phyloP scores from a whole-genome alignment of 208 protist genomes.

The Trypanosoma boissoni region DNA sequence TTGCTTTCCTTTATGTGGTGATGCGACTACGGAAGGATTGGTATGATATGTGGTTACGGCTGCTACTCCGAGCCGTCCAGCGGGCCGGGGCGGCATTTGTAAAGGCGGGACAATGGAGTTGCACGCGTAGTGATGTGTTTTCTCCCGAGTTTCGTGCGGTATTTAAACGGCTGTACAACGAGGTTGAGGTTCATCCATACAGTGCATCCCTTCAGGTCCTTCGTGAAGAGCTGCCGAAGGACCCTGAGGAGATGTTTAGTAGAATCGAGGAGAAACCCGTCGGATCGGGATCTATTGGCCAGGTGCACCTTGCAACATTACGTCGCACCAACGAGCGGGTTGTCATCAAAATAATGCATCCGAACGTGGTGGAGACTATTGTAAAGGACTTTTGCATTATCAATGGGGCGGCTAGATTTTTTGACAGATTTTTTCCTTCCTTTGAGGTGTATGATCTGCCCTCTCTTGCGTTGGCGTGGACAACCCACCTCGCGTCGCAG shows the following conservation, averaged over 20 bases:
- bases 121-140: slow-evolving; percentile 88
- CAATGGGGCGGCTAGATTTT: slow-evolving; percentile 35
- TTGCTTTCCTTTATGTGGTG: slow-evolving; percentile 71
- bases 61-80: slow-evolving; percentile 73
- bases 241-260: slow-evolving; percentile 64
- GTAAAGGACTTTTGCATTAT: slow-evolving; percentile 85
- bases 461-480: slow-evolving; percentile 63
- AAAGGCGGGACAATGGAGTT: slow-evolving; percentile 91
- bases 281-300: slow-evolving; percentile 88
- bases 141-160: slow-evolving; percentile 68
- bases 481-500: slow-evolving; percentile 81
- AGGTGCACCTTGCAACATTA: slow-evolving; percentile 86
- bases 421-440: slow-evolving; percentile 37
- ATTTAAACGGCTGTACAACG: slow-evolving; percentile 79
- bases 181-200: slow-evolving; percentile 77
- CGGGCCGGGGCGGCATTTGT: slow-evolving; percentile 84
- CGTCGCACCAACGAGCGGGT: slow-evolving; percentile 54
- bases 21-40: slow-evolving; percentile 47
- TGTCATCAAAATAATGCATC: slow-evolving; percentile 91
- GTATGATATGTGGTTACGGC: slow-evolving; percentile 70
- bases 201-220: slow-evolving; percentile 64
- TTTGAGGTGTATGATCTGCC: slow-evolving; percentile 61
- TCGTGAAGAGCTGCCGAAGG: slow-evolving; percentile 63
- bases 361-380: slow-evolving; percentile 79
- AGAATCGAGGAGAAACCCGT: slow-evolving; percentile 61